Conservation (phyloP, 352 stramenopile species). For the Pythium scleroteichum region DNA sequence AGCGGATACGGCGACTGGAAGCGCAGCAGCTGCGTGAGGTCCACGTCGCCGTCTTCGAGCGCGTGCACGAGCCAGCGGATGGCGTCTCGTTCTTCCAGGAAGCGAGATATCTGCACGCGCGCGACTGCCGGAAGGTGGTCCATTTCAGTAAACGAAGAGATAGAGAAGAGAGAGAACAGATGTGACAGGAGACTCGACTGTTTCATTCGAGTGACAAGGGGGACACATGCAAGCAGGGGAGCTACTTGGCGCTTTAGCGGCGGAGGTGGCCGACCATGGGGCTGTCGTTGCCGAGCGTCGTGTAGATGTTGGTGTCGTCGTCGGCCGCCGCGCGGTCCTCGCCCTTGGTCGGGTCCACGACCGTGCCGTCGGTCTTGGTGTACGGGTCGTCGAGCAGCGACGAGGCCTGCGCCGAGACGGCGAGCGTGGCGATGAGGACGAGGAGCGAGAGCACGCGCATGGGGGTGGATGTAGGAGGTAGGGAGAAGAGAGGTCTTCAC, state of each 20-base stretch:
- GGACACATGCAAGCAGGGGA: background rate
- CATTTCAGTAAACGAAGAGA: background rate
- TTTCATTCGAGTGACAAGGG: slow-evolving; percentile 7
- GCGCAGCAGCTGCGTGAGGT: background rate
- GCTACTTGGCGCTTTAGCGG: background rate
- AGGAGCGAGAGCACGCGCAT: slow-evolving; percentile 5
- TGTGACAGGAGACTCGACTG: background rate
- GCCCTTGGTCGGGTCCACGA: slow-evolving; percentile 31
- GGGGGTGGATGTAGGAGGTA: background rate
- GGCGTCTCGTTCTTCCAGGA: background rate
- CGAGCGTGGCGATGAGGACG: slow-evolving; percentile 5
- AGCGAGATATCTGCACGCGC: background rate
- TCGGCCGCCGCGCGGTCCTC: slow-evolving; percentile 20
- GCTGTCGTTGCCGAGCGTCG: slow-evolving; percentile 29
- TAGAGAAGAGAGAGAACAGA: background rate
- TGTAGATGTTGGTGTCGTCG: slow-evolving; percentile 31
- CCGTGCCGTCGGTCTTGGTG: slow-evolving; percentile 31
- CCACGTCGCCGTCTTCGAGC: background rate
- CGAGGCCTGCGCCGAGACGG: slow-evolving; percentile 2
- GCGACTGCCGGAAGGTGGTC: background rate
- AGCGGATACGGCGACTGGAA: slow-evolving; percentile 11
- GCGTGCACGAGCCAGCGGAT: slow-evolving; percentile 2
- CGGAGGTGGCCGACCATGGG: slow-evolving; percentile 31
- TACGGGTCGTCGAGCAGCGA: slow-evolving; percentile 26
- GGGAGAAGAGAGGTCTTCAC: background rate